Evolutionary conservation across 306 rosid genomes (phyloP), one percentile per base, ranked within the genome.

Genomic region (Sophora flavescens): DNA sequence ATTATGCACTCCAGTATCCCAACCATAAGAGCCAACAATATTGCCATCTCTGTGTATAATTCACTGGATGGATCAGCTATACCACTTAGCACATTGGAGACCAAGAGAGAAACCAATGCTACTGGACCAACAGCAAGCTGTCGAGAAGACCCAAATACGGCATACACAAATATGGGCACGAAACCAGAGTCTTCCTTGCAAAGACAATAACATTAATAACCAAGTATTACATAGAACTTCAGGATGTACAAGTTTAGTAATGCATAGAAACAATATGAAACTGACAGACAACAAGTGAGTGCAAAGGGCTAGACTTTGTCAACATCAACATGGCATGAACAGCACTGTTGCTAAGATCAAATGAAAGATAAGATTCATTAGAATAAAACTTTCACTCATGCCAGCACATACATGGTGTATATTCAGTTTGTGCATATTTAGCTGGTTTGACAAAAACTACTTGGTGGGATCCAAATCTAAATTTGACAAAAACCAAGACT

Each of bases 111-210:
- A 85, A 95, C 96, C 89, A 95, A 86, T n/a, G 99, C 99, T 33
- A 95, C 99, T 1, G 97, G 99, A 28, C 99, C 99, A 75, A 95
- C 99, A 52, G 98, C 98, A 78, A 95, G 97, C 92, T 95, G 97
- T 68, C 97, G 97, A 61, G 98, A 95, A 30, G 98, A 95, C 58
- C 98, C 98, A 85, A 95, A 95, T 76, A 92, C 33, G 47, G 97
- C 97, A 72, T 95, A 95, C 63, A 95, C 87, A 86, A 95, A 95
- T 71, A 95, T 26, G 72, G 98, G 98, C 80, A 95, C 86, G 79
- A 92, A 95, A 54, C 92, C 93, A 51, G 88, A 74, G 86, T 85
- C 88, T 85, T 69, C 88, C 88, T 81, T 85, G 84, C 86, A 85
- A 74, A 63, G 72, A 75, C 54, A 80, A 81, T 41, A 68, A 68